Evolutionary conservation across 805 yeast species (phyloP).

Genomic region (Ogataea paradorogensis): DNA sequence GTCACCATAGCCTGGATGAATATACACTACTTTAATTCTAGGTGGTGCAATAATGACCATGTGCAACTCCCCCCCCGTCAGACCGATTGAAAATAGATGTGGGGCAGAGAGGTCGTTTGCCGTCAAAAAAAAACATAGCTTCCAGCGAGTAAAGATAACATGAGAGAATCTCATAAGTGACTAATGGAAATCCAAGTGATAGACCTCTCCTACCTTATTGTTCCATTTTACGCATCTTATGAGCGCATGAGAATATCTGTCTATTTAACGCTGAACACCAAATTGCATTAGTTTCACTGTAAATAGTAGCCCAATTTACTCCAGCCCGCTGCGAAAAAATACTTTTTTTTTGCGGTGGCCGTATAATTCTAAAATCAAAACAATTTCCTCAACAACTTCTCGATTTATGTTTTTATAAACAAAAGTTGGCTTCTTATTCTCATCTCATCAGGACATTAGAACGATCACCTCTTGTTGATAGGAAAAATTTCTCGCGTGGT

Average conservation of each 20-base stretch:
- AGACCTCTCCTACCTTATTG: no score
- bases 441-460: not conserved
- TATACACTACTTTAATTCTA: not conserved
- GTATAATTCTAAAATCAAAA: constrained; percentile 7
- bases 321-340: constrained; percentile 7
- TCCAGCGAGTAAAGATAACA: no score
- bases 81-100: no score
- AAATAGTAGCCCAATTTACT: not conserved
- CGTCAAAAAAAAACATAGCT: no score
- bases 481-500: constrained; percentile 1
- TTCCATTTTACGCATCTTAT: no score
- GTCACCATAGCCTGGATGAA: not conserved
- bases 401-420: constrained; percentile 12
- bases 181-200: no score
- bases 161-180: no score
- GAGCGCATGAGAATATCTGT: no score
- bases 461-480: not conserved
- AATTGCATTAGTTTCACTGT: not conserved
- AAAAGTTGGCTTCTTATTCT: constrained; percentile 5
- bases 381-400: constrained; percentile 6
- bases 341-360: constrained; percentile 6
- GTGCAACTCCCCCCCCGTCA: no score
- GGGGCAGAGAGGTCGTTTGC: no score
- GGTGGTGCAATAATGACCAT: no score
- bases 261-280: not conserved